phyloP scores from a whole-genome alignment of 2,329 filamentous ascomycete genomes.

The Drechmeria coniospora region DNA sequence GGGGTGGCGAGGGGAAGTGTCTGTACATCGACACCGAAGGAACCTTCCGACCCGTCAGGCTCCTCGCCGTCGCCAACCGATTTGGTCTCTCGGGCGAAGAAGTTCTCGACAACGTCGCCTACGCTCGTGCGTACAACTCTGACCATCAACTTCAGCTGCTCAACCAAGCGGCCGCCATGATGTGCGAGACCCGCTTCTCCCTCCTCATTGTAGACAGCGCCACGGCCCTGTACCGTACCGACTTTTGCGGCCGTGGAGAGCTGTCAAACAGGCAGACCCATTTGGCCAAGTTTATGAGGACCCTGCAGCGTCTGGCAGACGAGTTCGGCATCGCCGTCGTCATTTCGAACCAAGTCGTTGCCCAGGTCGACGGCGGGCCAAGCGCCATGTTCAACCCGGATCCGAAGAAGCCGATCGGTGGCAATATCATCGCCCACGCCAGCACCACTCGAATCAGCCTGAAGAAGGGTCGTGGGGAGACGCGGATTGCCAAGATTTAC shows the following conservation, averaged over 20 bases:
- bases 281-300: conserved; percentile 77
- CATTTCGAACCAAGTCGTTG: conserved; percentile 97
- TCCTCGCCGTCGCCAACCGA: conserved; percentile 82
- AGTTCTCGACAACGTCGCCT: conserved; percentile 94
- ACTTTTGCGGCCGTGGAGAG: conserved; percentile 93
- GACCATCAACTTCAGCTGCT: conserved; percentile 93
- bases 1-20: conserved; percentile 94
- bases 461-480: conserved; percentile 92
- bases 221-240: conserved; percentile 86
- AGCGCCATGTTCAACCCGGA: conserved; percentile 99
- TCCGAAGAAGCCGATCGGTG: conserved; percentile 96
- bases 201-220: conserved; percentile 92
- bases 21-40: conserved; percentile 98
- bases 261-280: conserved; percentile 86
- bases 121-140: conserved; percentile 95
- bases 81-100: conserved; percentile 94
- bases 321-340: conserved; percentile 95
- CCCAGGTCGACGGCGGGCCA: conserved; percentile 91
- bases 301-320: conserved; percentile 60
- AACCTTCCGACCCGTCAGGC: conserved; percentile 82
- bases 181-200: conserved; percentile 97
- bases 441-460: conserved; percentile 88
- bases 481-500: conserved; percentile 96
- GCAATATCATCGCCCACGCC: conserved; percentile 96
- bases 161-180: conserved; percentile 93